Evolutionary conservation across 495 filamentous ascomycete species (phyloP).

Genomic region (Xylaria curta): DNA sequence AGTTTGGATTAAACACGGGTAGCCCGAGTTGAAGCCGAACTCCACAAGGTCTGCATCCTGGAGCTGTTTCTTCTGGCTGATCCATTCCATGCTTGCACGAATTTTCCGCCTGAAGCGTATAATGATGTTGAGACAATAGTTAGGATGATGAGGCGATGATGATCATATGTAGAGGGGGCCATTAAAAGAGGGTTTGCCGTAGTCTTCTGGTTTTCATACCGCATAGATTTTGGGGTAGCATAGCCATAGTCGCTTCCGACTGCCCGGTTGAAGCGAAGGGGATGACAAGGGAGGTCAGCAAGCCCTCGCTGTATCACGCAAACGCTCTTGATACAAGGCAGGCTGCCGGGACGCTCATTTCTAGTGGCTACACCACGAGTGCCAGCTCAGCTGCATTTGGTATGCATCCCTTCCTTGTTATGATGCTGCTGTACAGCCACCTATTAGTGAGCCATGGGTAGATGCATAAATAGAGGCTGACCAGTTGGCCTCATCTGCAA

Average conservation of each 20-base stretch:
- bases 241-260: background rate
- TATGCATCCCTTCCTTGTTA: background rate
- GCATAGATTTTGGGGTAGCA: background rate
- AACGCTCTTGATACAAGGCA: background rate
- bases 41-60: background rate
- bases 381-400: background rate
- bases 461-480: conserved; percentile 1
- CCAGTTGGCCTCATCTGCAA: background rate
- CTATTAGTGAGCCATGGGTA: background rate
- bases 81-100: conserved; percentile 2
- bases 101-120: background rate
- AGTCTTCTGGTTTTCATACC: background rate
- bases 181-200: background rate
- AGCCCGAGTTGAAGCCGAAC: background rate
- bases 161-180: background rate
- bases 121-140: background rate
- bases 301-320: background rate
- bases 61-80: background rate
- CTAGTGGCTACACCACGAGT: background rate
- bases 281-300: background rate
- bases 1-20: conserved; percentile 5
- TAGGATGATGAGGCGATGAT: background rate
- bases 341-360: background rate
- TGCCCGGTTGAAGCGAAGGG: background rate
- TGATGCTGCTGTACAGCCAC: background rate